Percentiles rank a stretch among this genome's conserved stretches.
Conservation (phyloP, 306 rosid species). For the Crataegus laevigata region DNA sequence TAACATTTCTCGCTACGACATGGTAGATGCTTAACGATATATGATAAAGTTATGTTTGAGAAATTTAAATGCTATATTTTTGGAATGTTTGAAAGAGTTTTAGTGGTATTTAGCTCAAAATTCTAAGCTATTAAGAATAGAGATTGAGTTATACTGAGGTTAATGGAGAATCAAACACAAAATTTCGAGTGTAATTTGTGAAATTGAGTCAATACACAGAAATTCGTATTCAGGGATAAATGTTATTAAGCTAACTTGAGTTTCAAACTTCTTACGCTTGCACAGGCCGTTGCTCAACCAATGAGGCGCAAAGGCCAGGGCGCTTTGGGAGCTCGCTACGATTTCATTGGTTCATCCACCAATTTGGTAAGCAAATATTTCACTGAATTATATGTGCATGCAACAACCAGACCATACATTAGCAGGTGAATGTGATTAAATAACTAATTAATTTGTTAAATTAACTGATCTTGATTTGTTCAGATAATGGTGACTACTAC, state of each 20-base stretch:
- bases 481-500: conserved; percentile 85
- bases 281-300: conserved; percentile 57
- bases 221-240: no score
- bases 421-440: no score
- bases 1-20: no score
- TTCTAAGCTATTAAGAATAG: no score
- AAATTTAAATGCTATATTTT: background rate
- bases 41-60: background rate
- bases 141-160: no score
- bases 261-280: no score
- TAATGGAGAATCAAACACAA: background rate
- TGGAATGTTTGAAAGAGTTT: background rate
- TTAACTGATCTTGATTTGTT: background rate
- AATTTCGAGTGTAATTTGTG: background rate
- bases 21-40: background rate
- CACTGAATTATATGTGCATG: background rate
- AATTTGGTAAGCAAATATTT: conserved; percentile 49
- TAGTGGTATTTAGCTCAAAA: no score
- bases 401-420: background rate
- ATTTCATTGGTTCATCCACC: conserved; percentile 81
- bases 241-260: no score
- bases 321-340: conserved; percentile 82
- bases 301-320: conserved; percentile 67
- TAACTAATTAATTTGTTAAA: background rate
- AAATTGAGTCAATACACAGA: no score